phyloP scores from a whole-genome alignment of 2,329 filamentous ascomycete species.

The Akanthomyces muscarius region DNA sequence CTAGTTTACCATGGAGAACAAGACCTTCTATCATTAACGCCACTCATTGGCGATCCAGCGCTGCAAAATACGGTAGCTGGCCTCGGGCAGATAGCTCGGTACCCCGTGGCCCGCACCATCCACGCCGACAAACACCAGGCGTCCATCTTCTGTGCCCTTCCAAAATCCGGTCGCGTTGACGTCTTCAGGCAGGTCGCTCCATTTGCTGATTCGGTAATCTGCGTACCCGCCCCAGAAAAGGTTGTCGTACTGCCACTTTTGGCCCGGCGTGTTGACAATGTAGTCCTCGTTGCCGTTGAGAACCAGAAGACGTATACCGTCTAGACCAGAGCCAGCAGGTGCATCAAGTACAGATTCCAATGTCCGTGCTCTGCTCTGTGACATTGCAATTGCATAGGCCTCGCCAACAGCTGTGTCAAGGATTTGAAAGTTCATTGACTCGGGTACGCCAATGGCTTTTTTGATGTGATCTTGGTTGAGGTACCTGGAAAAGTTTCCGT shows the following conservation, averaged over 20 bases:
- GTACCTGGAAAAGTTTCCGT: constrained; percentile 21
- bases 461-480: constrained; percentile 20
- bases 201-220: constrained; percentile 34
- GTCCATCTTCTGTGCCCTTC: constrained; percentile 19
- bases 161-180: constrained; percentile 15
- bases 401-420: background rate
- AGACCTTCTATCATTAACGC: background rate
- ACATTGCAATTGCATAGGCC: background rate
- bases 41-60: constrained; percentile 1
- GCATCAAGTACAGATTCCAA: constrained; percentile 6
- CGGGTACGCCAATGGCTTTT: constrained; percentile 21
- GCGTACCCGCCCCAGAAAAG: constrained; percentile 41
- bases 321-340: constrained; percentile 1
- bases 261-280: constrained; percentile 23
- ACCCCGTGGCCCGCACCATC: constrained; percentile 41
- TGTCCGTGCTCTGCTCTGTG: background rate
- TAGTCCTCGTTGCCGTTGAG: constrained; percentile 22
- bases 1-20: background rate
- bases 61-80: constrained; percentile 8
- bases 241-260: constrained; percentile 34
- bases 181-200: background rate
- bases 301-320: constrained; percentile 18
- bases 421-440: constrained; percentile 14
- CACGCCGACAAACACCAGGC: constrained; percentile 25
- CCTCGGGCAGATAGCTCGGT: constrained; percentile 14